Conservation (phyloP, 306 rosid species). For the Adenanthera pavonina region DNA sequence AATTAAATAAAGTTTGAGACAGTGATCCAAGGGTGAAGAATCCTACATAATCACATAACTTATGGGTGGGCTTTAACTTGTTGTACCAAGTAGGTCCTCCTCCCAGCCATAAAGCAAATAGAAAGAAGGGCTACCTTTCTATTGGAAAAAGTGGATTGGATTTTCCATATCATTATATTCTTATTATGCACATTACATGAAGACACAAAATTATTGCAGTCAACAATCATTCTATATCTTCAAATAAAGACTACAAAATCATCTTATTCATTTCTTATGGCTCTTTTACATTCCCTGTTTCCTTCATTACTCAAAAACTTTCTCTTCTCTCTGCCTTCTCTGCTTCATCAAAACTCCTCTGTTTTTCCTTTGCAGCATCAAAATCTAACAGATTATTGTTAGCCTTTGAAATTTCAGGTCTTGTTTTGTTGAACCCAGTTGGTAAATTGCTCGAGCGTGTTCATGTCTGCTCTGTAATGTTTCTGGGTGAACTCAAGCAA, state of each 20-base stretch:
- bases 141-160: conserved; percentile 26
- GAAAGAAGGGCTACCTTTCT: conserved; percentile 24
- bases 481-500: conserved; percentile 85
- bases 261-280: conserved; percentile 57
- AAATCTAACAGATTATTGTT: conserved; percentile 26
- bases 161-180: not conserved
- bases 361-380: conserved; percentile 30
- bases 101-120: not conserved
- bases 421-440: conserved; percentile 66
- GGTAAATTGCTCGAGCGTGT: conserved; percentile 78
- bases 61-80: conserved; percentile 14
- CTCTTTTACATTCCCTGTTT: conserved; percentile 48
- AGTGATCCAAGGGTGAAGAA: not conserved
- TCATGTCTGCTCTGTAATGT: conserved; percentile 93
- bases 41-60: conserved; percentile 11
- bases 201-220: conserved; percentile 18
- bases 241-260: conserved; percentile 44
- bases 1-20: not conserved
- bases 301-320: conserved; percentile 51
- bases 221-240: conserved; percentile 46
- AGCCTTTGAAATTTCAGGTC: conserved; percentile 35
- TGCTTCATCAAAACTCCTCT: conserved; percentile 23
- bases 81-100: conserved; percentile 22
- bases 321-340: conserved; percentile 42
- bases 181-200: conserved; percentile 18